Evolutionary conservation across 106 monocot genomes (phyloP).

Genomic region (Agapanthus africanus): DNA sequence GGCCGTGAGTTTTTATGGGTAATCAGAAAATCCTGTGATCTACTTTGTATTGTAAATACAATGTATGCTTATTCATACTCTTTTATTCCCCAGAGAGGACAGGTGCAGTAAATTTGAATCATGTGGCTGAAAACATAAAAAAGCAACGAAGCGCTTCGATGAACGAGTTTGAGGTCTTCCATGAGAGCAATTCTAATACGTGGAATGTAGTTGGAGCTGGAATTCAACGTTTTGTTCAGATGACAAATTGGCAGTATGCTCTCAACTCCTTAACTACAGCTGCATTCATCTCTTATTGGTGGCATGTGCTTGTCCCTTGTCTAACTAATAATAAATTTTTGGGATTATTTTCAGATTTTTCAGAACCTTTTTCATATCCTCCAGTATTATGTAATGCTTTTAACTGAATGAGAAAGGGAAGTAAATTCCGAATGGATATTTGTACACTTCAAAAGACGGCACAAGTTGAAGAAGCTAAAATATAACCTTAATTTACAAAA

Average conservation of each 20-base stretch:
- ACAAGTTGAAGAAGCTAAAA: not conserved
- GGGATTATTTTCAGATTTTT: not conserved
- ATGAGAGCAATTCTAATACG: conserved; percentile 50
- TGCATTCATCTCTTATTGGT: too few relatives aligned
- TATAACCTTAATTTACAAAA: not conserved
- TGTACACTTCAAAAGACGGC: not conserved
- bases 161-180: conserved; percentile 86
- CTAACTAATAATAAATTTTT: not conserved
- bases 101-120: conserved; percentile 54
- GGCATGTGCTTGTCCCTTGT: not conserved
- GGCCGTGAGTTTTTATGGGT: not conserved
- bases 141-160: conserved; percentile 67
- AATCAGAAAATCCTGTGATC: not conserved
- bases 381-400: not conserved
- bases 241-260: conserved; percentile 97
- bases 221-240: conserved; percentile 94
- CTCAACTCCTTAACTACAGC: not conserved
- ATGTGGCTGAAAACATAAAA: conserved; percentile 77
- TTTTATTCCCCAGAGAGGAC: conserved; percentile 37
- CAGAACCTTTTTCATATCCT: not conserved
- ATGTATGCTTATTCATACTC: not conserved
- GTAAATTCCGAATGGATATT: not conserved
- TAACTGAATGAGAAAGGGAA: not conserved
- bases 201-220: conserved; percentile 92
- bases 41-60: not conserved